Evolutionary conservation across 768 basidiomycete species (phyloP), one percentile per base, ranked within the genome.

Genomic region (Suillus variegatus): DNA sequence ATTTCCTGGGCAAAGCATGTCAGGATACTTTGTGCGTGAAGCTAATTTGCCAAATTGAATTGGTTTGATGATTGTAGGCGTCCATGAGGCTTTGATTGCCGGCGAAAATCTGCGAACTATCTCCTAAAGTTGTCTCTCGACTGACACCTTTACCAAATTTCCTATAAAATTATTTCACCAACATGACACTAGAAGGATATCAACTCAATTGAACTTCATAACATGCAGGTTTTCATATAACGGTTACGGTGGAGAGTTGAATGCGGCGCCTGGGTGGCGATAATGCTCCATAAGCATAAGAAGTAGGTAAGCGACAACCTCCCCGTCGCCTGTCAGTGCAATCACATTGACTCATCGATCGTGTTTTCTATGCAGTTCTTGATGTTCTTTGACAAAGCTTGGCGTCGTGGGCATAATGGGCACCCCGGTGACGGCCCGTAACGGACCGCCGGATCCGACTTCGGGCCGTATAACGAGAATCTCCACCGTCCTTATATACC

Each of bases 401-500:
- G 36, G 54, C 20, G 32, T 36, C 13, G 6, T 12, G 32, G 32
- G 32, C 40, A 25, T 60, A 41, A 41, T 60, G 18, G 52, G 20
- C 61, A 41, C n/a, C 36, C 44, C 32, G 51, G 32, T 28, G 20
- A 56, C 62, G 65, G 65, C 28, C 65, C 65, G 65, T 20, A 13
- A 38, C 14, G 47, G 54, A 40, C 20, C 49, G 61, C 51, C 7
- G 16, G 1, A 51, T 63, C 49, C 40, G 44, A 9, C 25, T 55
- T 20, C 49, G 65, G 65, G 20, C 65, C 65, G 65, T 20, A 25
- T 16, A 22, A 36, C 56, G 56, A 16, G 60, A 32, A 44, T 64
- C 51, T 52, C 65, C 63, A 12, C 20, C n/a, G 28, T 41, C n/a
- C 65, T 66, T 72, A 67, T 67, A 73, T 69, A 67, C 62, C 38